Evolutionary conservation across 2,329 filamentous ascomycete species (phyloP), one percentile per base, ranked within the genome.

Genomic region (Pestalotiopsis sp.): DNA sequence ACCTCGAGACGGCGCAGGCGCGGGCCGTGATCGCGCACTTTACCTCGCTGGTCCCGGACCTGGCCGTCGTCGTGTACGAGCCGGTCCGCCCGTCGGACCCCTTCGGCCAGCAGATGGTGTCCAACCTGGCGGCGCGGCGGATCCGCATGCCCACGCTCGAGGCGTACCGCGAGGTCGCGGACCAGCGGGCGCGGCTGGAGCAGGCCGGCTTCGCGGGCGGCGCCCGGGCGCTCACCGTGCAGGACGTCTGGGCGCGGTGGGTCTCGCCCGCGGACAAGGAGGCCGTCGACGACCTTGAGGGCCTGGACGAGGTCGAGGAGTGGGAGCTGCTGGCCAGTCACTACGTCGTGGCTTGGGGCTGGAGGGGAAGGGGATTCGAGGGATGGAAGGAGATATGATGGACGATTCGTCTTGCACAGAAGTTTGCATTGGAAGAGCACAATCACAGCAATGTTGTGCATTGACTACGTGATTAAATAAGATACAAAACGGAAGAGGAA

Each of bases 251-350:
- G 91, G 86, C 91, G 65, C 81, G 81, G 1, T 98, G 95, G 94
- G 84, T 97, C 3, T 76, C 78, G 0, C 77, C 84, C 0, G 83
- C 83, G 2, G 95, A 98, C 80, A 95, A 93, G 80, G 91, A 93
- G 75, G 85, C 95, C 62, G 89, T 98, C 1, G 91, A 95, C 72
- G 80, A 83, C 12, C 79, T 98, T 31, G 95, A 99, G 79, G 94
- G 96, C 75, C 80, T 99, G 71, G 96, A 99, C 81, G 96, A 99
- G 81, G 87, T 98, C 27, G 96, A 99, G 80, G 96, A 99, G 82
- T 97, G 96, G 92, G 86, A 91, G 75, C 80, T 99, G 73, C 81
- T 99, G 74, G 93, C 94, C 0, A 89, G 87, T 72, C 96, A 99
- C 83, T 99, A 99, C 76, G 90, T 95, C 72, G 87, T 99, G 58